A percentile compares a stretch with the other conserved stretches of the same genome.
Conservation (phyloP, 257 asterid species). For the Solanum bulbocastanum region DNA sequence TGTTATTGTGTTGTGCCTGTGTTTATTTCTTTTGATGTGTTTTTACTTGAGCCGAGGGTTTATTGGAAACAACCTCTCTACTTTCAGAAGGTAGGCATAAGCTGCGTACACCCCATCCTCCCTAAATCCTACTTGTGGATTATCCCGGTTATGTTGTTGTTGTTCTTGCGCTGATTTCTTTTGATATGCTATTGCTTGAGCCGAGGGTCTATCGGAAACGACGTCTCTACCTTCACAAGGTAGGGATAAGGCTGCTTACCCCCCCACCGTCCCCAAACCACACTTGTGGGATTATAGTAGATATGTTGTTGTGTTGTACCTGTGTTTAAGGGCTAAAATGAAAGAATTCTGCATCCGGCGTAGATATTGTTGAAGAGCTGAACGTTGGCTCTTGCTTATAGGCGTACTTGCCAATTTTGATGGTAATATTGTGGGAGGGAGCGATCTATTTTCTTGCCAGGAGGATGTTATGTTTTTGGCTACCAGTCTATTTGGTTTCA, state of each 20-base stretch:
- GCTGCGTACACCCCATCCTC: background rate
- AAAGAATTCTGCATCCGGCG: background rate
- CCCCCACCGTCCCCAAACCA: too few relatives aligned
- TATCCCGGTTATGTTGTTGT: background rate
- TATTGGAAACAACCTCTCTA: background rate
- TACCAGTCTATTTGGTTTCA: background rate
- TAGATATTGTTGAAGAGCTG: background rate
- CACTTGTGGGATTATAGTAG: background rate
- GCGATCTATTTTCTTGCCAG: background rate
- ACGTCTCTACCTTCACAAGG: background rate
- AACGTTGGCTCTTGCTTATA: background rate
- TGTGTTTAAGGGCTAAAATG: background rate
- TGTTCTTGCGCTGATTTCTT: background rate
- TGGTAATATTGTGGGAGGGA: background rate
- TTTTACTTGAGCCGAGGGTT: background rate
- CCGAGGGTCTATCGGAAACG: background rate
- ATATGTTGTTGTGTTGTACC: background rate
- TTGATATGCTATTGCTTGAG: background rate
- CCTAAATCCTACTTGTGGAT: background rate
- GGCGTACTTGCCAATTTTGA: background rate
- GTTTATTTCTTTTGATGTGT: background rate
- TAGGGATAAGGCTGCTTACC: background rate
- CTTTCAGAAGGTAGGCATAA: background rate
- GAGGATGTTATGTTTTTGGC: background rate
- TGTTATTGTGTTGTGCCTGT: background rate